Conservation (phyloP, 2,329 filamentous ascomycete species). For the Colletotrichum phormii region DNA sequence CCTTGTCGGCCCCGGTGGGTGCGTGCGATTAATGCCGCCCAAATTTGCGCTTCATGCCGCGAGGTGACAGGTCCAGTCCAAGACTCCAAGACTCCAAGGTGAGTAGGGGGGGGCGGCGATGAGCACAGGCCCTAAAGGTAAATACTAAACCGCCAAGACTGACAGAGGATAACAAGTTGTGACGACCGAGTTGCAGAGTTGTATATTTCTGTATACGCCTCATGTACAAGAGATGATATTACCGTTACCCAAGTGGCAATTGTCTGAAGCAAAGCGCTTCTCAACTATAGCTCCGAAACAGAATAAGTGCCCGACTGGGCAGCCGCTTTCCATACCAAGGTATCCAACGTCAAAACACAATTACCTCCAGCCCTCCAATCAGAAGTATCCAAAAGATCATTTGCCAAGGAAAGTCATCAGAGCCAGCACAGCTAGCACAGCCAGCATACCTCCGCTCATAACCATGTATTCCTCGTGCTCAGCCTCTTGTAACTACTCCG, state of each 20-base stretch:
- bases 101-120: not conserved
- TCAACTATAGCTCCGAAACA: slow-evolving; percentile 13
- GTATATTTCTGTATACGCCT: not conserved
- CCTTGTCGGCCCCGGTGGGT: slow-evolving; percentile 12
- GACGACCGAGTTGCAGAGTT: not conserved
- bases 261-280: not conserved
- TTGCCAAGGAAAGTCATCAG: not conserved
- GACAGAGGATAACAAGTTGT: not conserved
- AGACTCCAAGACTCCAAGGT: not conserved
- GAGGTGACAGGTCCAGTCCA: not conserved
- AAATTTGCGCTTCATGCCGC: not conserved
- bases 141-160: not conserved
- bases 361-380: not conserved
- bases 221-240: not conserved
- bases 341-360: not conserved
- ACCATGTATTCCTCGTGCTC: slow-evolving; percentile 50
- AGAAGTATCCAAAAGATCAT: not conserved
- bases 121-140: not conserved
- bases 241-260: not conserved
- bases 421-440: not conserved
- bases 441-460: slow-evolving; percentile 42
- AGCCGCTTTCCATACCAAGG: not conserved
- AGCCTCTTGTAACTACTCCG: slow-evolving; percentile 42
- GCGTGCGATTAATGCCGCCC: slow-evolving; percentile 14
- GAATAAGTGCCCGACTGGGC: not conserved